Conservation (phyloP, 1,139 yeast species). For the Geotrichum cucujoidarum region DNA sequence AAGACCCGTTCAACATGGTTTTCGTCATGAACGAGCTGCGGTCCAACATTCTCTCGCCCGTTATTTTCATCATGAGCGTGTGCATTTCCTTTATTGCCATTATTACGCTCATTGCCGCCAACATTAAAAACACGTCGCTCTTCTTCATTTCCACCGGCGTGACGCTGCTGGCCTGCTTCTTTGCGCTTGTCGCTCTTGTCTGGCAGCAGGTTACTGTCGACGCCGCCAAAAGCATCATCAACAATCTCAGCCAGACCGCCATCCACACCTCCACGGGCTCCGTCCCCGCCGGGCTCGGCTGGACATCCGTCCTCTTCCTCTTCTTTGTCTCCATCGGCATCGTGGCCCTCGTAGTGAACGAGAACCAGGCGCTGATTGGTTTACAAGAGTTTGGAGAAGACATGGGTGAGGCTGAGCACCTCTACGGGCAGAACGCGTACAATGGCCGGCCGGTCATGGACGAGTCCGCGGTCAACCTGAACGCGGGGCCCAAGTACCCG, state of each 20-base stretch:
- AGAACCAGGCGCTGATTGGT: conserved; percentile 13
- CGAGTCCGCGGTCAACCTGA: not conserved
- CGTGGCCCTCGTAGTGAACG: conserved; percentile 16
- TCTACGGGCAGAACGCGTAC: conserved; percentile 10
- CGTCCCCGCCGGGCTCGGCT: conserved; percentile 19
- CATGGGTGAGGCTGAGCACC: conserved; percentile 2
- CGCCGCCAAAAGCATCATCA: conserved; percentile 21
- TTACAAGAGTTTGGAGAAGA: conserved; percentile 13
- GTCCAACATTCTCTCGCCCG: conserved; percentile 16
- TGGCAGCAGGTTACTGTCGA: conserved; percentile 31
- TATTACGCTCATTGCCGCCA: conserved; percentile 12
- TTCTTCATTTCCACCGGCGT: conserved; percentile 22
- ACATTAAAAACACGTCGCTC: conserved; percentile 4
- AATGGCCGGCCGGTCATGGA: conserved; percentile 1
- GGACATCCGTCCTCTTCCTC: conserved; percentile 19
- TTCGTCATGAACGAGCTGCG: conserved; percentile 20
- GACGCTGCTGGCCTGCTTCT: conserved; percentile 23
- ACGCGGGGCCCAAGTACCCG: not conserved
- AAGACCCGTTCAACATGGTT: conserved; percentile 29
- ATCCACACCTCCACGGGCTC: conserved; percentile 12
- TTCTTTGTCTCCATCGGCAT: conserved; percentile 17
- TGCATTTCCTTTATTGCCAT: conserved; percentile 14
- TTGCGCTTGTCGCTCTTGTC: conserved; percentile 27
- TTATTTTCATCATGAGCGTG: conserved; percentile 15
- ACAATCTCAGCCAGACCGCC: conserved; percentile 20